Evolutionary conservation across 768 basidiomycete genomes (phyloP).

Genomic region (Lactarius hatsudake): DNA sequence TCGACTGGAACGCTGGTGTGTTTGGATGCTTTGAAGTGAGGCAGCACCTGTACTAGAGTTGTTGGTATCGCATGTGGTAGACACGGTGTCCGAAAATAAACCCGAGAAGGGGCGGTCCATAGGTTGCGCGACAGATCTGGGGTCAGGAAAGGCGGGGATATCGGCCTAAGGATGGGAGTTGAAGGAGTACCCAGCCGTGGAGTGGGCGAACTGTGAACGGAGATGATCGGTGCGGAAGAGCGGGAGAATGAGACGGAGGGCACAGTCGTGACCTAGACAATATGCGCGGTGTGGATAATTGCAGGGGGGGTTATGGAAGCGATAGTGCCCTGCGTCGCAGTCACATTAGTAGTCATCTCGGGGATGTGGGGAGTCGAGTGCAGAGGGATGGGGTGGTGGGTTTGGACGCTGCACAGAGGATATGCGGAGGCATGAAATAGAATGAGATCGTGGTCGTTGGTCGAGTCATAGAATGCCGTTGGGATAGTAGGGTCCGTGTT

Average conservation of each 20-base stretch:
- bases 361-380: background rate
- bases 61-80: too few relatives aligned
- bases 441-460: background rate
- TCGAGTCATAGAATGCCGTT: background rate
- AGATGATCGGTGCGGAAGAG: background rate
- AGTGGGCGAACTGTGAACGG: background rate
- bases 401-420: conserved; percentile 8
- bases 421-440: background rate
- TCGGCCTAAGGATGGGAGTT: background rate
- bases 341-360: background rate
- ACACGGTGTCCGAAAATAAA: too few relatives aligned
- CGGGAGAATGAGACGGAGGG: background rate
- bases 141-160: background rate
- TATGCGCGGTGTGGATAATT: background rate
- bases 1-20: too few relatives aligned
- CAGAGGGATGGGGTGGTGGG: background rate
- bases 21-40: too few relatives aligned
- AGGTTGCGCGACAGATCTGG: background rate
- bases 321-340: background rate
- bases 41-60: too few relatives aligned
- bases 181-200: background rate
- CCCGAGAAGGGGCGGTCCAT: background rate
- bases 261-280: background rate
- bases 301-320: background rate
- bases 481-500: background rate